A percentile compares a stretch with the other conserved stretches of the same genome.
Conservation (phyloP, 1,284 basidiomycete genomes). For the Moesziomyces antarcticus region DNA sequence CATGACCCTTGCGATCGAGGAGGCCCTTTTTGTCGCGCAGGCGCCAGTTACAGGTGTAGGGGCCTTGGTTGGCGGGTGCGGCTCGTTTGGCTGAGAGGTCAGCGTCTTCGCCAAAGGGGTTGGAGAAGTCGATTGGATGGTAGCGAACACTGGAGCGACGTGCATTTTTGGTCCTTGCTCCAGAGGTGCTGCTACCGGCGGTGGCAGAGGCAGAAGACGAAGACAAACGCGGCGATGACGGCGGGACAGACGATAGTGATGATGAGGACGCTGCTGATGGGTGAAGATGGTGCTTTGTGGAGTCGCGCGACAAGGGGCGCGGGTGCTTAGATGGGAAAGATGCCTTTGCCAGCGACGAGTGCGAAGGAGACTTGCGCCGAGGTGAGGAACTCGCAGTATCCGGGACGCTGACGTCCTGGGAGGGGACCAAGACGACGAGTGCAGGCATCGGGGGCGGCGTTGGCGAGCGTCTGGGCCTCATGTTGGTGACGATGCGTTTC, state of each 20-base stretch:
- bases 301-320: not conserved
- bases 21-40: conserved; percentile 27
- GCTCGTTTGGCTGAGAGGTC: conserved; percentile 11
- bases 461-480: conserved; percentile 5
- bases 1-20: conserved; percentile 11
- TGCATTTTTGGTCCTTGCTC: not conserved
- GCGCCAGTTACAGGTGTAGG: conserved; percentile 26
- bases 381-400: not conserved
- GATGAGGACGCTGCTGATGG: not conserved
- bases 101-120: conserved; percentile 27
- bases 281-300: not conserved
- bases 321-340: not conserved
- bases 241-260: conserved; percentile 6
- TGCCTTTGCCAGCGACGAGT: not conserved
- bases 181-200: conserved; percentile 3
- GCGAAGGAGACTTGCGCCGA: not conserved
- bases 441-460: conserved; percentile 19
- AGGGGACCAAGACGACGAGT: conserved; percentile 24
- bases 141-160: conserved; percentile 8
- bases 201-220: conserved; percentile 1
- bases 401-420: not conserved
- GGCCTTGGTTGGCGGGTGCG: conserved; percentile 2
- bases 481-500: conserved; percentile 9
- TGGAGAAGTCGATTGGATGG: conserved; percentile 8
- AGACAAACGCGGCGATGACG: not conserved